Percentiles rank a stretch among this genome's conserved stretches.
phyloP scores from a whole-genome alignment of 495 filamentous ascomycete species.

The Podospora bellae-mahoneyi region DNA sequence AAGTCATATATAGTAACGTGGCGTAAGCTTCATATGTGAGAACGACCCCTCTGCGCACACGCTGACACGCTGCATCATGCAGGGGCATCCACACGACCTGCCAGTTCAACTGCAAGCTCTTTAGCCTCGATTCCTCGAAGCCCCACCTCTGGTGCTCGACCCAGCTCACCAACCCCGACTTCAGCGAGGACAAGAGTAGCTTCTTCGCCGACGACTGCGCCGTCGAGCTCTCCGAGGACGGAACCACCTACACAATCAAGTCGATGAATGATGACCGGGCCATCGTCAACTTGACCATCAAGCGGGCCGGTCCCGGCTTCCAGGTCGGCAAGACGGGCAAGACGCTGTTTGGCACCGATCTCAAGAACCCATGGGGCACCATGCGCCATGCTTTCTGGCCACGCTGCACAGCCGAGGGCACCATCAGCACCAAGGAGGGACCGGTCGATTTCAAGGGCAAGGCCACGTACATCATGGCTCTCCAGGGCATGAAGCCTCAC shows the following conservation, averaged over 20 bases:
- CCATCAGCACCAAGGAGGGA: constrained; percentile 76
- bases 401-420: constrained; percentile 73
- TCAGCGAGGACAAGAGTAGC: constrained; percentile 74
- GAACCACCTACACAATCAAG: constrained; percentile 76
- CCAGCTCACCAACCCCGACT: constrained; percentile 68
- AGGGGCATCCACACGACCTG: constrained; percentile 86
- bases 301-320: constrained; percentile 73
- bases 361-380: constrained; percentile 79
- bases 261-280: constrained; percentile 71
- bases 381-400: constrained; percentile 96
- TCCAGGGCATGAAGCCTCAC: constrained; percentile 99
- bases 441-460: constrained; percentile 78
- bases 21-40: constrained; percentile 56
- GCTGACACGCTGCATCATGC: constrained; percentile 32
- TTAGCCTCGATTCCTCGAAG: constrained; percentile 63
- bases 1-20: constrained; percentile 98
- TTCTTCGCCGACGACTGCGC: constrained; percentile 84
- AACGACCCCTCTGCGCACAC: constrained; percentile 11
- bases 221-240: constrained; percentile 79
- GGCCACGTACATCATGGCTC: constrained; percentile 72
- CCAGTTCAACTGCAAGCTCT: constrained; percentile 90
- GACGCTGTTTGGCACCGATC: constrained; percentile 80
- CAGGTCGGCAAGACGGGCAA: constrained; percentile 82
- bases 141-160: constrained; percentile 79
- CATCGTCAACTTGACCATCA: constrained; percentile 80